These are phyloP conservation scores for Magnusiomyces fungicola DNA, from an alignment of 1,139 yeast genomes.

Conservation along the genomic window DNA sequence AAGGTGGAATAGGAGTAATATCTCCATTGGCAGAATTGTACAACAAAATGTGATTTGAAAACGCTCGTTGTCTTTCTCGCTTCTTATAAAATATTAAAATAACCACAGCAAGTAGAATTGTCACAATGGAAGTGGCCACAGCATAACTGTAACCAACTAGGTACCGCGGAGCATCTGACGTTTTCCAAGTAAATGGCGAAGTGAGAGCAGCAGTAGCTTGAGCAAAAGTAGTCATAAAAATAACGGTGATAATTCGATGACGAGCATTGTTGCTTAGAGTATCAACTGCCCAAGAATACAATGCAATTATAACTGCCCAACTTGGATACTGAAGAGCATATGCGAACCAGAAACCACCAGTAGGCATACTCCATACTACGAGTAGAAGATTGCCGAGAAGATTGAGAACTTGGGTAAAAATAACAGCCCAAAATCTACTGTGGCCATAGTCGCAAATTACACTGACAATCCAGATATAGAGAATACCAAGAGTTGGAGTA, in stretches of 20 bases:
- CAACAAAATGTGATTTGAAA: constrained; percentile 39
- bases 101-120: constrained; percentile 44
- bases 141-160: constrained; percentile 47
- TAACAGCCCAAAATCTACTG: constrained; percentile 50
- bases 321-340: constrained; percentile 39
- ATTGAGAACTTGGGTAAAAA: constrained; percentile 46
- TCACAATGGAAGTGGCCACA: constrained; percentile 45
- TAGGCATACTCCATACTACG: constrained; percentile 42
- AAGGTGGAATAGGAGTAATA: constrained; percentile 5
- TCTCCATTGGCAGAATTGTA: constrained; percentile 15
- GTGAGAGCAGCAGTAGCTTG: constrained; percentile 27
- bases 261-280: constrained; percentile 26
- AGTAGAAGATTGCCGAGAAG: constrained; percentile 39
- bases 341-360: constrained; percentile 43
- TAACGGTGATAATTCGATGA: constrained; percentile 36
- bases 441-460: constrained; percentile 45
- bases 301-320: constrained; percentile 38
- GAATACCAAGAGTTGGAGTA: constrained; percentile 47
- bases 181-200: constrained; percentile 36
- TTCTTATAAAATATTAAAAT: constrained; percentile 52
- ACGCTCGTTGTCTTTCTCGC: constrained; percentile 47
- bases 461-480: constrained; percentile 42
- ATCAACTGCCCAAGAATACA: constrained; percentile 23
- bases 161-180: constrained; percentile 46
- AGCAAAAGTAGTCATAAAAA: constrained; percentile 36